Conservation (phyloP, 129 eudicot genomes). For the Centaurea solstitialis region DNA sequence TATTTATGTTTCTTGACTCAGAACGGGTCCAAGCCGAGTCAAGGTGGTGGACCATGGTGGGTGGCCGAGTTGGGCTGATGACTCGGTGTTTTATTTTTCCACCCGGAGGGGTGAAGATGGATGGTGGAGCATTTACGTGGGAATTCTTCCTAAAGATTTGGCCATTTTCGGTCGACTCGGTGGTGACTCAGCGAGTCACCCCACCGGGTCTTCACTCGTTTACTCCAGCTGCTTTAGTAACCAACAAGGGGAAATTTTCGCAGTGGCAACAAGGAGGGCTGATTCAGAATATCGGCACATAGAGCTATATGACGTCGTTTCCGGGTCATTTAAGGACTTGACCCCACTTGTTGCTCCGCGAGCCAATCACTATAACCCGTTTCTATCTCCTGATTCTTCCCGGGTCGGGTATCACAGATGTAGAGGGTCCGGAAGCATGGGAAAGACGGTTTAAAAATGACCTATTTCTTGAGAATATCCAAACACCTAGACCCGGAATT, state of each 20-base stretch:
- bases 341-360: constrained; percentile 59
- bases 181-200: constrained; percentile 71
- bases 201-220: constrained; percentile 92
- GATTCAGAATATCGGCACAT: constrained; percentile 73
- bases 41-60: constrained; percentile 91
- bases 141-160: constrained; percentile 32
- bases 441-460: constrained; percentile 12
- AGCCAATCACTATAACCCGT: constrained; percentile 74
- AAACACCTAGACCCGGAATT: constrained; percentile 38
- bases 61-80: constrained; percentile 95
- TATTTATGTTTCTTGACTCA: constrained; percentile 68
- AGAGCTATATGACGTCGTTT: constrained; percentile 57
- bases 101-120: constrained; percentile 76
- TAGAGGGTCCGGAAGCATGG: constrained; percentile 52
- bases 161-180: constrained; percentile 43
- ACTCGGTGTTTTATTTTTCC: constrained; percentile 62
- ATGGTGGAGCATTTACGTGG: constrained; percentile 85
- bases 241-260: constrained; percentile 54
- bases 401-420: constrained; percentile 86
- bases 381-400: constrained; percentile 56
- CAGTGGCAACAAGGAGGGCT: constrained; percentile 75
- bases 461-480: constrained; percentile 61
- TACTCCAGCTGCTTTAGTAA: constrained; percentile 69
- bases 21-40: constrained; percentile 74
- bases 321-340: constrained; percentile 39